phyloP scores from a whole-genome alignment of 495 filamentous ascomycete species.

The Neurospora africana region DNA sequence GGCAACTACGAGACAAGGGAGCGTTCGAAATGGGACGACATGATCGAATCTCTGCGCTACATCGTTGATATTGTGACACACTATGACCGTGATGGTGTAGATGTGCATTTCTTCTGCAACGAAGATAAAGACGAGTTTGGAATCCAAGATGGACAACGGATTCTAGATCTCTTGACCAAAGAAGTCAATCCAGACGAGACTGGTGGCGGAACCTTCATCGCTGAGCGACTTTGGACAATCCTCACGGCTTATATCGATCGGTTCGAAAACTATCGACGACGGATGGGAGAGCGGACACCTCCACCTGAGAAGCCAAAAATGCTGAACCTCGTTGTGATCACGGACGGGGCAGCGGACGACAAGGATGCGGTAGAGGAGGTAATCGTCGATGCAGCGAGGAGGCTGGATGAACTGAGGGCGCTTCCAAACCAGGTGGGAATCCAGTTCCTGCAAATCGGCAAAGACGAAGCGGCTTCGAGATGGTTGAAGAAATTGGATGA shows the following conservation, averaged over 20 bases:
- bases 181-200: constrained; percentile 37
- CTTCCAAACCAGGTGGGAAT: constrained; percentile 72
- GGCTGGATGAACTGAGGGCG: constrained; percentile 58
- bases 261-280: constrained; percentile 9
- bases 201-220: constrained; percentile 54
- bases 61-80: constrained; percentile 68
- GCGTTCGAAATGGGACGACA: constrained; percentile 54
- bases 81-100: constrained; percentile 69
- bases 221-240: constrained; percentile 52
- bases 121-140: constrained; percentile 22
- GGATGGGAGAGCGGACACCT: constrained; percentile 4
- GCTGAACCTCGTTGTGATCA: constrained; percentile 77
- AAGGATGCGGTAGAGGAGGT: constrained; percentile 48
- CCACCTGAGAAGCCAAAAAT: constrained; percentile 46
- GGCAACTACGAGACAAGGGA: background rate
- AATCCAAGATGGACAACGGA: constrained; percentile 42
- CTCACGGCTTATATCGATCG: constrained; percentile 46
- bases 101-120: constrained; percentile 75
- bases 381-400: constrained; percentile 52
- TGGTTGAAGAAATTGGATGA: constrained; percentile 9
- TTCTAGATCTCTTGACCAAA: constrained; percentile 55
- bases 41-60: constrained; percentile 51
- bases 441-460: constrained; percentile 82
- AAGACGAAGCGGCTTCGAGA: constrained; percentile 44
- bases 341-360: constrained; percentile 69